Evolutionary conservation across 1,284 basidiomycete species (phyloP), one percentile per base, ranked within the genome.

Genomic region (Trametes sp.): DNA sequence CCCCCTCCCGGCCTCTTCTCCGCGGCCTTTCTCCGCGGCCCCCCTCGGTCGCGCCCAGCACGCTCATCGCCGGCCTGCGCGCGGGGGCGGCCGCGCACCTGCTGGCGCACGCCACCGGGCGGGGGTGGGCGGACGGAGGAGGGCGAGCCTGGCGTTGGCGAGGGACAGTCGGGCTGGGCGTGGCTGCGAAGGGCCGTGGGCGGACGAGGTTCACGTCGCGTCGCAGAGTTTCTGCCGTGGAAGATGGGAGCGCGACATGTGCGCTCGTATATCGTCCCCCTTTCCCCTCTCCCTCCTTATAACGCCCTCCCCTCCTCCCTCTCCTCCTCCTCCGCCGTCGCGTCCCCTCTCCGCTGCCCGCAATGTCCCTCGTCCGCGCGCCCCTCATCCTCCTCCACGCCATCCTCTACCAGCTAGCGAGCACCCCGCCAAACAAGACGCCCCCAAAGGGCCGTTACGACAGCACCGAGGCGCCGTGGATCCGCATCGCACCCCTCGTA

Each of bases 371-470:
- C 57, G 62, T 78, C 51, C 79, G 86, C 21, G 79, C 81, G 24
- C 68, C 76, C 29, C 79, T 88, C 61, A 76, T 84, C 66, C 70
- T 77, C 28, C 58, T 81, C 24, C 85, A 88, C 65, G 84, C 85
- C 3, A 57, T 81, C 28, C 79, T 77, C 70, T 84, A 87, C 69
- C 82, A 86, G 49, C 68, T 81, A 0, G 87, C 85, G 0, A 86
- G 80, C 69, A 84, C 84, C 0, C 84, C 87, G 1, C 87, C 87
- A 0, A 87, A 88, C 70, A 84, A 83, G 10, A 85, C 85, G 0
- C 81, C 80, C 0, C 62, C 72, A 41, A 86, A 84, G 58, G 78
- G 76, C 11, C 77, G 86, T 4, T 88, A 86, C 67, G 84, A 87
- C 70, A 84, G 81, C 0, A 77, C 85, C 19, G 82, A 84, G 69